phyloP scores from a whole-genome alignment of 2,329 filamentous ascomycete genomes.

The Fusarium sp. region DNA sequence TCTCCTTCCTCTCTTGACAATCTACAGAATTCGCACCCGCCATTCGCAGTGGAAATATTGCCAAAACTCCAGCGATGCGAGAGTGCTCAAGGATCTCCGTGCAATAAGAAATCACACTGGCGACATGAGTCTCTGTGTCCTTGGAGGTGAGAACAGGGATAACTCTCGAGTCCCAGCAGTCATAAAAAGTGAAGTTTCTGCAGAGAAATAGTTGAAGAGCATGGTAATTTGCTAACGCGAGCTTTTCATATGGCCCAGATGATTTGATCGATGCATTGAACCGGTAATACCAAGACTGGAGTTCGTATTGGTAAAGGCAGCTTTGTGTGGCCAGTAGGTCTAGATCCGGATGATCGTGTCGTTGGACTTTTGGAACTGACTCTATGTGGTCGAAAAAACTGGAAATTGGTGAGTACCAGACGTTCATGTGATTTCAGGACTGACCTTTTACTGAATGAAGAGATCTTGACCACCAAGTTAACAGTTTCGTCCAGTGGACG shows the following conservation, averaged over 20 bases:
- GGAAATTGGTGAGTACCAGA: neutral
- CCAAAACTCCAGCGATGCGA: constrained; percentile 25
- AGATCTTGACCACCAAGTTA: constrained; percentile 14
- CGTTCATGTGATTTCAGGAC: accelerated
- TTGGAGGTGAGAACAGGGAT: constrained; percentile 5
- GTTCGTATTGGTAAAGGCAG: neutral
- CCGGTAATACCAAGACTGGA: neutral
- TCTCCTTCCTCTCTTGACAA: neutral
- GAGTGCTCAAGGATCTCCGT: constrained; percentile 4
- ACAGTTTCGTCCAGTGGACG: neutral
- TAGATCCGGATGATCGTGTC: neutral
- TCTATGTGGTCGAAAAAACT: constrained; percentile 37
- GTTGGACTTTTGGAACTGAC: neutral
- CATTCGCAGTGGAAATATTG: constrained; percentile 38
- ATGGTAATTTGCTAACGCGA: constrained; percentile 25
- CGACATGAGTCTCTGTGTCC: neutral
- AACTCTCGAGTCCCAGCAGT: constrained; percentile 15
- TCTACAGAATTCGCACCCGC: constrained; percentile 18
- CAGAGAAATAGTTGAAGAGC: constrained; percentile 33
- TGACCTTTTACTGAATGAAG: constrained; percentile 35
- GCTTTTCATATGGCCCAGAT: neutral
- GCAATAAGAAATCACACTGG: neutral
- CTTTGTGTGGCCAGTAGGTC: constrained; percentile 11
- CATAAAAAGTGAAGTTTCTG: constrained; percentile 37
- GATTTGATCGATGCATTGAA: neutral